A percentile compares a stretch with the other conserved stretches of the same genome.
Evolutionary conservation across 352 stramenopile species (phyloP).

Genomic region (Saprolegnia diclina): DNA sequence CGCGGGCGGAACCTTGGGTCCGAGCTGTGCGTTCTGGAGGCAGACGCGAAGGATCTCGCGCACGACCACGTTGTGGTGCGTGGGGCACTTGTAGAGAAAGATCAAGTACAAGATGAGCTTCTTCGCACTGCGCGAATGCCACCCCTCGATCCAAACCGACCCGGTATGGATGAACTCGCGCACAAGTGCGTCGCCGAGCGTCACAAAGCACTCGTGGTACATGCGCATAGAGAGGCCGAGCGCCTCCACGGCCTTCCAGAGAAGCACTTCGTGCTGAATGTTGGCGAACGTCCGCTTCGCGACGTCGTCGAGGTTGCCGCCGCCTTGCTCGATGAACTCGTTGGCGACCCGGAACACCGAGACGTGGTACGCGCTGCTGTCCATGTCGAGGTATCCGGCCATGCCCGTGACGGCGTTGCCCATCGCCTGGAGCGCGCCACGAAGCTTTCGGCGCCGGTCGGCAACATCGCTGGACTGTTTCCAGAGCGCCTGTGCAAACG

Average conservation of each 20-base stretch:
- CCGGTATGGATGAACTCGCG: constrained; percentile 10
- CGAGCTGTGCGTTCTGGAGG: neutral
- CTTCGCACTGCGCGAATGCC: neutral
- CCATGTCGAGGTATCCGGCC: neutral
- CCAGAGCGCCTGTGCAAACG: neutral
- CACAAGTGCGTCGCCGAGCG: neutral
- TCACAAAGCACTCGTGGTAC: neutral
- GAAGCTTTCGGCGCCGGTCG: neutral
- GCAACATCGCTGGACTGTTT: neutral
- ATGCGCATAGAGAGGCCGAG: neutral
- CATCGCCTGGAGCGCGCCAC: neutral
- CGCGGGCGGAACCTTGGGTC: neutral
- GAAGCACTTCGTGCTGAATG: neutral
- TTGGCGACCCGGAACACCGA: constrained; percentile 12
- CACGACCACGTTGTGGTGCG: neutral
- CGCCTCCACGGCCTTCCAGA: constrained; percentile 14
- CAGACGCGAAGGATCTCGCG: neutral
- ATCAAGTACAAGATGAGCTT: constrained; percentile 20
- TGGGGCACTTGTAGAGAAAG: constrained; percentile 18
- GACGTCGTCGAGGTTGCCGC: neutral
- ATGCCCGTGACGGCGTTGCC: neutral
- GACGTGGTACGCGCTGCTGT: neutral
- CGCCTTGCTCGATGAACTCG: constrained; percentile 9
- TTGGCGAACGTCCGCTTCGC: neutral
- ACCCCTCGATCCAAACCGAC: constrained; percentile 4